A percentile compares a stretch with the other conserved stretches of the same genome.
These are phyloP conservation scores for Austroboletus niveus DNA, from an alignment of 1,284 basidiomycete genomes.

Conservation along the genomic window DNA sequence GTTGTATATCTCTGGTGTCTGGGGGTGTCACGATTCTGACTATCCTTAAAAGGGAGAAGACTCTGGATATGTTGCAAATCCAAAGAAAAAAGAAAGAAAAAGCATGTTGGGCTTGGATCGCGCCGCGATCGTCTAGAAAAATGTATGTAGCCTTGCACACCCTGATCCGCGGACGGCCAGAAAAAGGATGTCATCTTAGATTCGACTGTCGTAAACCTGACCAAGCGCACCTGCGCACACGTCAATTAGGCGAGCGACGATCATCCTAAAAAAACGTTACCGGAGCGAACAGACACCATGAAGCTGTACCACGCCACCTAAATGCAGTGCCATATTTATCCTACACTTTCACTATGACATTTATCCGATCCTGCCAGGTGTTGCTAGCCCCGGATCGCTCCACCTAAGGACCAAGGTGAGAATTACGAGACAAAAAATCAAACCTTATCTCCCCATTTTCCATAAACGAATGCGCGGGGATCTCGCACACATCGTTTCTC, in stretches of 20 bases:
- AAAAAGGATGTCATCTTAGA: constrained; percentile 23
- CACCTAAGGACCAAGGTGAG: background rate
- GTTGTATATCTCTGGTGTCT: background rate
- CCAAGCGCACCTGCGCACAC: constrained; percentile 3
- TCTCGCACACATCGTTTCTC: constrained; percentile 13
- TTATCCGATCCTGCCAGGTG: constrained; percentile 1
- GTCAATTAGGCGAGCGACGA: constrained; percentile 25
- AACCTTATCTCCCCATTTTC: constrained; percentile 6
- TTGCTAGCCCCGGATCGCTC: constrained; percentile 14
- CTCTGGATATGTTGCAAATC: constrained; percentile 9
- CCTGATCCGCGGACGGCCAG: constrained; percentile 28
- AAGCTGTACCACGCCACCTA: too few relatives aligned
- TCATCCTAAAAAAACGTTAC: constrained; percentile 7
- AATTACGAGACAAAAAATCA: background rate
- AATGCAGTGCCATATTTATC: too few relatives aligned
- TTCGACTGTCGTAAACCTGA: constrained; percentile 6
- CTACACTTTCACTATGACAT: too few relatives aligned
- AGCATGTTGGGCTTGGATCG: background rate
- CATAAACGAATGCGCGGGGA: constrained; percentile 25
- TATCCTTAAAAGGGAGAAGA: background rate
- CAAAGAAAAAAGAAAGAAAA: background rate
- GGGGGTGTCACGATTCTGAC: too few relatives aligned
- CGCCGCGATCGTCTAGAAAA: constrained; percentile 4
- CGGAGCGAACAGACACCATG: background rate
- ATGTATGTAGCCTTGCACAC: constrained; percentile 1